Evolutionary conservation across 2,329 filamentous ascomycete genomes (phyloP).

Genomic region (Teratosphaeria zuluensis): DNA sequence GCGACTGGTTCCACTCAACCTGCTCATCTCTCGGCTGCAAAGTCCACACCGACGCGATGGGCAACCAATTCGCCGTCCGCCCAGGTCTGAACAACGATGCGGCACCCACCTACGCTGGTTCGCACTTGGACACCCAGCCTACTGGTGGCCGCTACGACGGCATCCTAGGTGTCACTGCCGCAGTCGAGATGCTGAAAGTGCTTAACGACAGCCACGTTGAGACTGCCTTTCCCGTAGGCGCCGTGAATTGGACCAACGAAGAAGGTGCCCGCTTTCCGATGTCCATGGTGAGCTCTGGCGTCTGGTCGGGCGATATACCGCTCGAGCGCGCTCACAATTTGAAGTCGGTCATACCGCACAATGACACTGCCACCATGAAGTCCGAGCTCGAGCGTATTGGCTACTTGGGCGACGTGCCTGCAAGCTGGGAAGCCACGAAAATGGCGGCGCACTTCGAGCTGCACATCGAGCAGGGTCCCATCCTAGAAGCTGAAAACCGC

Average conservation of each 20-base stretch:
- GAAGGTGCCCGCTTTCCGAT: slow-evolving; percentile 73
- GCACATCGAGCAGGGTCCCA: slow-evolving; percentile 76
- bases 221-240: slow-evolving; percentile 61
- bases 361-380: slow-evolving; percentile 52
- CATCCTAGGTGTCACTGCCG: slow-evolving; percentile 64
- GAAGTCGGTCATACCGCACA: slow-evolving; percentile 48
- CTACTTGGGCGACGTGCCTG: slow-evolving; percentile 52
- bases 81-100: slow-evolving; percentile 49
- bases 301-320: slow-evolving; percentile 63
- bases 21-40: slow-evolving; percentile 55
- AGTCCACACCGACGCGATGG: slow-evolving; percentile 63
- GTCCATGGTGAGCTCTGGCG: slow-evolving; percentile 64
- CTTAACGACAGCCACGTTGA: slow-evolving; percentile 58
- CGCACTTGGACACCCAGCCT: slow-evolving; percentile 48
- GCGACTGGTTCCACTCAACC: slow-evolving; percentile 65
- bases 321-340: slow-evolving; percentile 53
- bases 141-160: slow-evolving; percentile 64
- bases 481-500: slow-evolving; percentile 54
- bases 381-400: slow-evolving; percentile 62
- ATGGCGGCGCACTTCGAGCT: slow-evolving; percentile 74
- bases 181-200: slow-evolving; percentile 60
- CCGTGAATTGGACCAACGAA: slow-evolving; percentile 76
- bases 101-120: slow-evolving; percentile 27
- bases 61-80: slow-evolving; percentile 68
- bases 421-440: slow-evolving; percentile 49